These are phyloP conservation scores for Trichoderma gamsii DNA, from an alignment of 495 filamentous ascomycete species.

Conservation along the genomic window DNA sequence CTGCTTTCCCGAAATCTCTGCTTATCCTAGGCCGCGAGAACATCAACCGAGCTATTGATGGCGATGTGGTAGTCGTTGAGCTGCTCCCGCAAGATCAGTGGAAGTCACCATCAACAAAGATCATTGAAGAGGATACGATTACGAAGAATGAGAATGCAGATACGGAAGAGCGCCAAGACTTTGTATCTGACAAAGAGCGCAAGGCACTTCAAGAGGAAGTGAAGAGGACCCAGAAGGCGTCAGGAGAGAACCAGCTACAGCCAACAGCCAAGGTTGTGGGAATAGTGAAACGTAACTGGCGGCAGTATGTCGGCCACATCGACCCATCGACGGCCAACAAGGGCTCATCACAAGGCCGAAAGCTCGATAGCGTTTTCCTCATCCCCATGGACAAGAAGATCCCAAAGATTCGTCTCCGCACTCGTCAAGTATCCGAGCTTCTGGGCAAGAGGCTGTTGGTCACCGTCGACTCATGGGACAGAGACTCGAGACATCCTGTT, in stretches of 20 bases:
- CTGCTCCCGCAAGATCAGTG: conserved; percentile 89
- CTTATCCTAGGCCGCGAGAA: conserved; percentile 90
- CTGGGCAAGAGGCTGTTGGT: conserved; percentile 90
- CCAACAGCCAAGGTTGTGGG: conserved; percentile 92
- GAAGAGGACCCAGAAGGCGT: conserved; percentile 73
- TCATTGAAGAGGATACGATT: conserved; percentile 88
- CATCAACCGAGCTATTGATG: conserved; percentile 87
- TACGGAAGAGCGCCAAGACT: conserved; percentile 61
- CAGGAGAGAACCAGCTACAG: conserved; percentile 69
- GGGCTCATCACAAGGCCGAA: conserved; percentile 61
- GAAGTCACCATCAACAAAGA: conserved; percentile 91
- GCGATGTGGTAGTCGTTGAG: conserved; percentile 88
- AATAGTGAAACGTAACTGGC: conserved; percentile 89
- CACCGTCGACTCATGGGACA: conserved; percentile 91
- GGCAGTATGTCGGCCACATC: conserved; percentile 93
- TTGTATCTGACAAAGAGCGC: conserved; percentile 80
- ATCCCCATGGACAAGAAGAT: conserved; percentile 96
- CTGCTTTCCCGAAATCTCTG: conserved; percentile 82
- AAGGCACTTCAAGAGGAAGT: conserved; percentile 85
- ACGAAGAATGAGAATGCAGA: conserved; percentile 92
- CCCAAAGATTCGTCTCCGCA: conserved; percentile 89
- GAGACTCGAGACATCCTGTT: conserved; percentile 82
- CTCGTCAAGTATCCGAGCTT: conserved; percentile 79
- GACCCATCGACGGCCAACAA: conserved; percentile 77
- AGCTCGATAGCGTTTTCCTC: conserved; percentile 87